These are phyloP conservation scores for Avicennia marina DNA, from an alignment of 257 asterid genomes.

Conservation along the genomic window DNA sequence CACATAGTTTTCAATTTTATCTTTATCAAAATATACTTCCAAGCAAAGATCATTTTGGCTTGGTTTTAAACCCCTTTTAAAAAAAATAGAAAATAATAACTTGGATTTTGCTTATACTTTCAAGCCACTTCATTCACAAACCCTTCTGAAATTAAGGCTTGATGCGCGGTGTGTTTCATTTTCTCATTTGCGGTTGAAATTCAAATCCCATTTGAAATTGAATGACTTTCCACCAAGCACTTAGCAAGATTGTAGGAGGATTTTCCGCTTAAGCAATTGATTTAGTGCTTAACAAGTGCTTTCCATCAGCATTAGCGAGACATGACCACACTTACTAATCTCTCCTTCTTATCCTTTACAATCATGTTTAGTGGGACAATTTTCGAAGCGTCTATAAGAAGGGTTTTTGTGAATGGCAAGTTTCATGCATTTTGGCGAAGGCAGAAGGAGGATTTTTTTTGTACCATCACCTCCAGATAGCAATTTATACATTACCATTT, in stretches of 20 bases:
- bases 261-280: conserved; percentile 2
- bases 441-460: not conserved
- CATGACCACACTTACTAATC: not conserved
- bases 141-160: no score
- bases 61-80: not conserved
- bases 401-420: conserved; percentile 6
- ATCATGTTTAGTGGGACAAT: conserved; percentile 25
- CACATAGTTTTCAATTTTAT: no score
- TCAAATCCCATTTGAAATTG: not conserved
- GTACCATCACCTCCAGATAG: no score
- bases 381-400: conserved; percentile 9
- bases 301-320: not conserved
- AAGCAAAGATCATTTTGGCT: conserved; percentile 46
- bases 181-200: no score
- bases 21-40: conserved; percentile 50
- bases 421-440: not conserved
- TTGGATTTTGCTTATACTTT: not conserved
- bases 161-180: no score
- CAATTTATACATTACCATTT: no score
- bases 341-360: conserved; percentile 16
- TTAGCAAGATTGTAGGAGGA: not conserved
- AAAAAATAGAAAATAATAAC: no score
- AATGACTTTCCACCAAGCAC: not conserved
- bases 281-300: not conserved
- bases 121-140: not conserved